A percentile compares a stretch with the other conserved stretches of the same genome.
These are phyloP conservation scores for Aphanomyces astaci DNA, from an alignment of 352 stramenopile species.

Conservation along the genomic window DNA sequence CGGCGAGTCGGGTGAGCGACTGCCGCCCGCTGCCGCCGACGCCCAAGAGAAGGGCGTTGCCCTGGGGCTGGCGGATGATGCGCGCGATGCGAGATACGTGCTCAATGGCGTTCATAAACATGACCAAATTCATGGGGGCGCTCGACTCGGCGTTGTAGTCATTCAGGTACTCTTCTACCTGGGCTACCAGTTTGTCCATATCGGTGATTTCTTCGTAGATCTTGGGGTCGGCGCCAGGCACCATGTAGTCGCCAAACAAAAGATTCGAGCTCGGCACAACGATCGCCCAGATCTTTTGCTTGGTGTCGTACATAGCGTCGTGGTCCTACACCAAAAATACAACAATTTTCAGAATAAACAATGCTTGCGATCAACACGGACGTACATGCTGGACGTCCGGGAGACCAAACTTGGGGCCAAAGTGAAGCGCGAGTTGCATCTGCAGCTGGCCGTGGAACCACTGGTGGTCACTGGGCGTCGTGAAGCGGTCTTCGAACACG, in stretches of 20 bases:
- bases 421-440: conserved; percentile 44
- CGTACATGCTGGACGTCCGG: conserved; percentile 5
- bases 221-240: conserved; percentile 83
- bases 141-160: conserved; percentile 86
- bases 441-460: conserved; percentile 74
- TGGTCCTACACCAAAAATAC: not conserved
- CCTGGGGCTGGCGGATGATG: conserved; percentile 75
- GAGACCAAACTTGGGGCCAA: conserved; percentile 38
- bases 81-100: conserved; percentile 77
- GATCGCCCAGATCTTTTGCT: conserved; percentile 47
- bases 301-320: conserved; percentile 21
- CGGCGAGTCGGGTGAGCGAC: conserved; percentile 82
- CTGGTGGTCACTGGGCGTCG: conserved; percentile 52
- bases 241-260: conserved; percentile 91
- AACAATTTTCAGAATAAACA: no score
- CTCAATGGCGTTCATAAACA: conserved; percentile 86
- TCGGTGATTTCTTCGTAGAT: conserved; percentile 89
- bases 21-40: conserved; percentile 90
- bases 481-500: conserved; percentile 85
- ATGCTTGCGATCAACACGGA: conserved; percentile 23
- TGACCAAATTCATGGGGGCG: conserved; percentile 79
- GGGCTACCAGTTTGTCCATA: conserved; percentile 65
- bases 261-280: conserved; percentile 49
- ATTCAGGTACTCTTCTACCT: conserved; percentile 80
- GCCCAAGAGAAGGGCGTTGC: conserved; percentile 89